Conservation (phyloP, 2,329 filamentous ascomycete genomes). For the Aureobasidium sp. region DNA sequence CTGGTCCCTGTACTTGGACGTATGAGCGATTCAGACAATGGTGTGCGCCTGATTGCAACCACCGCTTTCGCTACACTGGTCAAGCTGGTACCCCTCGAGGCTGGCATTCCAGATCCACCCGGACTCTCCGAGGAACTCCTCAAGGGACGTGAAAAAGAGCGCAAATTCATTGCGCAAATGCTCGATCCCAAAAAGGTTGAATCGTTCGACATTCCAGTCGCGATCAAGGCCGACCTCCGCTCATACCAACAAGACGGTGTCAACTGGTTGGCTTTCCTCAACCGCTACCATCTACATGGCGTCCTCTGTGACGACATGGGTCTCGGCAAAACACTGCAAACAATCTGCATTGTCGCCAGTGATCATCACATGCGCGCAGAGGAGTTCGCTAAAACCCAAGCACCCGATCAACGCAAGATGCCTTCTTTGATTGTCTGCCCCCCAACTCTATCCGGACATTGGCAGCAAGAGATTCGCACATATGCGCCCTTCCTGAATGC, state of each 20-base stretch:
- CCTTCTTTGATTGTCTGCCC: slow-evolving; percentile 94
- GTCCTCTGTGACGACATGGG: slow-evolving; percentile 99
- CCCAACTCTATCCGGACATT: slow-evolving; percentile 91
- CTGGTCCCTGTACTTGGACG: slow-evolving; percentile 93
- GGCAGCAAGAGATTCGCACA: slow-evolving; percentile 94
- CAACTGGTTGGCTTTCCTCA: slow-evolving; percentile 97
- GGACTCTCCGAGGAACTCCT: slow-evolving; percentile 83
- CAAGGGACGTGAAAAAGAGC: slow-evolving; percentile 82
- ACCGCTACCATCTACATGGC: slow-evolving; percentile 93
- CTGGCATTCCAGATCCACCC: slow-evolving; percentile 92
- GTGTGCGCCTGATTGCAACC: slow-evolving; percentile 86
- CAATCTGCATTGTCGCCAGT: slow-evolving; percentile 93
- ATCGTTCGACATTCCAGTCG: slow-evolving; percentile 83
- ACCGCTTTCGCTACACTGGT: slow-evolving; percentile 96
- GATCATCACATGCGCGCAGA: slow-evolving; percentile 91
- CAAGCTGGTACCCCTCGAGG: slow-evolving; percentile 92
- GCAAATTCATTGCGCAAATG: slow-evolving; percentile 94
- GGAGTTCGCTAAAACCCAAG: slow-evolving; percentile 74
- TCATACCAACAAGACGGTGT: slow-evolving; percentile 98
- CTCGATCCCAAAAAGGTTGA: slow-evolving; percentile 96
- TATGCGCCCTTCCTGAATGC: slow-evolving; percentile 91
- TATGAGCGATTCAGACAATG: slow-evolving; percentile 97
- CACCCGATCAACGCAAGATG: slow-evolving; percentile 66
- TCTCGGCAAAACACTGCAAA: slow-evolving; percentile 93
- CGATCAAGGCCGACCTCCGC: slow-evolving; percentile 91